These are phyloP conservation scores for Aspergillus asperescens DNA, from an alignment of 495 filamentous ascomycete genomes.

Conservation along the genomic window DNA sequence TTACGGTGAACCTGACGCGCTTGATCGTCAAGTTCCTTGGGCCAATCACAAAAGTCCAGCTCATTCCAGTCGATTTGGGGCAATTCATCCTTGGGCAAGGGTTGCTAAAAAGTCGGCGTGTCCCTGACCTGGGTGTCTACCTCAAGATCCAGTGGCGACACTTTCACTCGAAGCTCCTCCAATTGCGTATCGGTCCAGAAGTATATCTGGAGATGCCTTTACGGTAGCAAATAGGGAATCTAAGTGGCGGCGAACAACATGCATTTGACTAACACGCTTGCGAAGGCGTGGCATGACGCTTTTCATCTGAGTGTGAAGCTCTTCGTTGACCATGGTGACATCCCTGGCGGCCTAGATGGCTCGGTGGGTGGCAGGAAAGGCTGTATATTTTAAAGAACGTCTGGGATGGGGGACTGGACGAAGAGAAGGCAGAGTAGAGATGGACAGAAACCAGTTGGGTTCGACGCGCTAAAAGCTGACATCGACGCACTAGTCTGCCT, in stretches of 20 bases:
- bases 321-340: too few relatives aligned
- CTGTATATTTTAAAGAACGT: too few relatives aligned
- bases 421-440: too few relatives aligned
- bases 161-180: not conserved
- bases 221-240: not conserved
- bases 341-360: too few relatives aligned
- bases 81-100: not conserved
- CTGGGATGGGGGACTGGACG: too few relatives aligned
- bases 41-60: not conserved
- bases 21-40: not conserved
- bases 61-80: conserved; percentile 1
- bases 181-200: not conserved
- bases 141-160: conserved; percentile 2
- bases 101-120: not conserved
- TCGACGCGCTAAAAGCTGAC: too few relatives aligned
- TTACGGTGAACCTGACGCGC: not conserved
- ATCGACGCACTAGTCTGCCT: too few relatives aligned
- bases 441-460: too few relatives aligned
- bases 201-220: not conserved
- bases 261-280: too few relatives aligned
- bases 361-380: too few relatives aligned
- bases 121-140: not conserved
- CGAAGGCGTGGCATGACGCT: too few relatives aligned
- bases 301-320: too few relatives aligned
- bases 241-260: not conserved